phyloP scores from a whole-genome alignment of 192 early-diverging fungal genomes.

The Umbelopsis isabellina region DNA sequence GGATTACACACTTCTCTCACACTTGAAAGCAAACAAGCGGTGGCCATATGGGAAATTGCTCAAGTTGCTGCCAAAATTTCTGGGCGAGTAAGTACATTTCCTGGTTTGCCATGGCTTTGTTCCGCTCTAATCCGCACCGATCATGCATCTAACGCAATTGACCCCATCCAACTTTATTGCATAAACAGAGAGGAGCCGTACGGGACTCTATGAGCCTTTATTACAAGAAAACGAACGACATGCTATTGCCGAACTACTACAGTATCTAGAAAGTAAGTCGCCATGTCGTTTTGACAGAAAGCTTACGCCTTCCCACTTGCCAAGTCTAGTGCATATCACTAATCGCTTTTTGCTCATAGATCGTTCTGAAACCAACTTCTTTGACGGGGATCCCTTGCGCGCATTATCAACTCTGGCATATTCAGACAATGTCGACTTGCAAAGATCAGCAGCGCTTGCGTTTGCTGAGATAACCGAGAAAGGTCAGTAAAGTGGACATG shows the following conservation, averaged over 20 bases:
- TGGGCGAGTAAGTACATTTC: conserved; percentile 24
- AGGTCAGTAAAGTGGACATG: conserved; percentile 40
- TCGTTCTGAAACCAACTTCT: conserved; percentile 80
- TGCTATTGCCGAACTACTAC: conserved; percentile 66
- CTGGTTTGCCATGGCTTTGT: background rate
- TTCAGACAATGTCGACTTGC: conserved; percentile 83
- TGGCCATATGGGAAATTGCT: conserved; percentile 23
- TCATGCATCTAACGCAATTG: background rate
- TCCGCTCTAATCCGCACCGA: background rate
- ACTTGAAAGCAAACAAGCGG: conserved; percentile 13
- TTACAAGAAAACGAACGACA: conserved; percentile 73
- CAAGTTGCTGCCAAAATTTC: conserved; percentile 19
- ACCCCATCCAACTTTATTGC: conserved; percentile 5
- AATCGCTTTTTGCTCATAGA: conserved; percentile 45
- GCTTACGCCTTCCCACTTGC: background rate
- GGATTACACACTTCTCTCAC: background rate
- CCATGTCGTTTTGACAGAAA: background rate
- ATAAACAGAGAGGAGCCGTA: conserved; percentile 45
- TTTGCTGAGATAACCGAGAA: conserved; percentile 92
- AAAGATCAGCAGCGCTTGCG: conserved; percentile 84
- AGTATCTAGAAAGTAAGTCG: conserved; percentile 68
- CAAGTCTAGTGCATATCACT: conserved; percentile 10
- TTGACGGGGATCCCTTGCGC: conserved; percentile 77
- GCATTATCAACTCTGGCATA: conserved; percentile 84
- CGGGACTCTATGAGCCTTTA: conserved; percentile 63